Evolutionary conservation across 2,329 filamentous ascomycete species (phyloP).

Genomic region (Colletotrichum incanum): DNA sequence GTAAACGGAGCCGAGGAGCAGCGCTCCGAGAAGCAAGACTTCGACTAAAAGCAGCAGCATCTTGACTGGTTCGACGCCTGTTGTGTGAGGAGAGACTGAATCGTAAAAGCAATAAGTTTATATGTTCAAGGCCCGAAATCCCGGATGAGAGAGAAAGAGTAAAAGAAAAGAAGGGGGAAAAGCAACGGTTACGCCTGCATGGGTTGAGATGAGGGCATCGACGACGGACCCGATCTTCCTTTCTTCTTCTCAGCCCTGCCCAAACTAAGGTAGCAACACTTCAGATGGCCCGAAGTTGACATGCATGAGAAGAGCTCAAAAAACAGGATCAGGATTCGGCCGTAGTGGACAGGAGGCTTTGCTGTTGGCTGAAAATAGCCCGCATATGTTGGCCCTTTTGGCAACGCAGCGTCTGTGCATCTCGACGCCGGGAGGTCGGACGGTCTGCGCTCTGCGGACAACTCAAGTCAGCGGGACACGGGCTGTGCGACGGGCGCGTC

Average conservation of each 20-base stretch:
- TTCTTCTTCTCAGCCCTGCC: conserved; percentile 39
- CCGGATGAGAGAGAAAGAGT: conserved; percentile 9
- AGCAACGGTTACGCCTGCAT: not conserved
- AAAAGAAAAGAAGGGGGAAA: not conserved
- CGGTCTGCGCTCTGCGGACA: not conserved
- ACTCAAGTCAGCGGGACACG: not conserved
- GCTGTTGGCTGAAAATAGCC: conserved; percentile 30
- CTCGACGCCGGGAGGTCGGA: not conserved
- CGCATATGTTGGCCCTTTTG: conserved; percentile 5
- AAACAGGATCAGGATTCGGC: conserved; percentile 2
- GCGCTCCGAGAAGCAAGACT: conserved; percentile 24
- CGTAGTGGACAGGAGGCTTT: conserved; percentile 1
- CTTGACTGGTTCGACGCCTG: not conserved
- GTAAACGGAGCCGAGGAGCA: conserved; percentile 26
- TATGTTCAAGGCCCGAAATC: not conserved
- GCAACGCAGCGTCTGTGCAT: conserved; percentile 10
- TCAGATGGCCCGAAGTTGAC: conserved; percentile 8
- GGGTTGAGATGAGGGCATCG: conserved; percentile 10
- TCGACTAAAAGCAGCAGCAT: conserved; percentile 34
- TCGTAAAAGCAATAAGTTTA: conserved; percentile 15
- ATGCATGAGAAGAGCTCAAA: not conserved
- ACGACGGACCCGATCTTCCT: not conserved
- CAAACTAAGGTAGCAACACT: not conserved
- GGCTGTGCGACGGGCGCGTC: conserved; percentile 24
- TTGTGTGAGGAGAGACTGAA: not conserved